These are phyloP conservation scores for Tetradesmus lagerheimii DNA, from an alignment of 139 green algal species.

Conservation along the genomic window DNA sequence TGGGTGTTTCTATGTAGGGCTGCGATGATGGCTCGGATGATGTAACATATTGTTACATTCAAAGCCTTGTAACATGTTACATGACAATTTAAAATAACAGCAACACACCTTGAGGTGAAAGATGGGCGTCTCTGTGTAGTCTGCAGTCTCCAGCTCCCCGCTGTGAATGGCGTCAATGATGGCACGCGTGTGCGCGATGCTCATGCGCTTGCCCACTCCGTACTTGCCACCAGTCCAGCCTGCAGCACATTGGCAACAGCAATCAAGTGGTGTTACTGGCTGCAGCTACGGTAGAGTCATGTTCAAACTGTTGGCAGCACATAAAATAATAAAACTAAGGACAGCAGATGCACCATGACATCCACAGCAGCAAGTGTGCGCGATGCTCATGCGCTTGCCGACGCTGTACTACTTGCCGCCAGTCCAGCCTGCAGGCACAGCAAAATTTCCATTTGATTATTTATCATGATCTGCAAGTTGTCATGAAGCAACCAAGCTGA, in stretches of 20 bases:
- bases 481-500: no score
- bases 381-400: constrained; percentile 91
- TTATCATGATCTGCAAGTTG: no score
- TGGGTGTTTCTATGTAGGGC: constrained; percentile 70
- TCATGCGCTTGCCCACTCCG: constrained; percentile 14
- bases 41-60: no score
- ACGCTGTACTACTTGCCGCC: constrained; percentile 83
- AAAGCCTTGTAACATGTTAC: not conserved
- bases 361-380: constrained; percentile 94
- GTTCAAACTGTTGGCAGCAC: no score
- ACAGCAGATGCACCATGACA: no score
- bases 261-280: no score
- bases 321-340: no score
- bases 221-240: constrained; percentile 46
- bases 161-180: constrained; percentile 97
- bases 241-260: no score
- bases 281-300: no score
- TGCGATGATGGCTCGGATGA: no score
- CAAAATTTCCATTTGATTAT: no score
- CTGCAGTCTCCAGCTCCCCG: constrained; percentile 79
- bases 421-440: constrained; percentile 25
- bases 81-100: not conserved
- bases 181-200: constrained; percentile 89
- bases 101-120: constrained; percentile 84
- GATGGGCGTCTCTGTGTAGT: constrained; percentile 77